phyloP scores from a whole-genome alignment of 371 early-diverging fungal species.

The Mucor sp. region DNA sequence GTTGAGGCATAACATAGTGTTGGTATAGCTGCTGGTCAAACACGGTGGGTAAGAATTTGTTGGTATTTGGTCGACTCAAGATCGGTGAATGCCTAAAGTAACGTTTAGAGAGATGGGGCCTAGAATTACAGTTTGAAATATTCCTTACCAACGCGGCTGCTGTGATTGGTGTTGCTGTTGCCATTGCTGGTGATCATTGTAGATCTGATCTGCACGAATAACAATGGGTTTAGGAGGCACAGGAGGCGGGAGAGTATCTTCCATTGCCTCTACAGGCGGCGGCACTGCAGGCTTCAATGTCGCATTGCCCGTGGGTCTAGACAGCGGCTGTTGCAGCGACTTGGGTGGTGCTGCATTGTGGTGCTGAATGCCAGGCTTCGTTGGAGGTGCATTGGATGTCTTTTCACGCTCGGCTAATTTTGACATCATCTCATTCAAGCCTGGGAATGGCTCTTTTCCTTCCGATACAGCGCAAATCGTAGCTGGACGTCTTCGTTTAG shows the following conservation, averaged over 20 bases:
- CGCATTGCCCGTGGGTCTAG: constrained; percentile 1
- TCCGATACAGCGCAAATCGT: constrained; percentile 46
- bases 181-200: constrained; percentile 20
- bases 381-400: neutral
- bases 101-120: neutral
- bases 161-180: constrained; percentile 10
- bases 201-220: constrained; percentile 36
- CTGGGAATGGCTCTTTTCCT: constrained; percentile 34
- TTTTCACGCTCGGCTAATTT: constrained; percentile 36
- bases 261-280: neutral
- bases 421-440: constrained; percentile 41
- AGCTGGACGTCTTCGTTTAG: constrained; percentile 45
- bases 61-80: constrained; percentile 10
- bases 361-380: constrained; percentile 16
- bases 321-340: neutral
- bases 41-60: constrained; percentile 2
- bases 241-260: constrained; percentile 37
- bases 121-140: neutral
- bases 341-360: constrained; percentile 12
- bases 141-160: neutral
- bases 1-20: constrained; percentile 3
- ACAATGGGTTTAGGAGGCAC: constrained; percentile 47
- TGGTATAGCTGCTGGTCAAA: neutral
- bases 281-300: constrained; percentile 1
- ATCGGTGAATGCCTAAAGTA: constrained; percentile 18